Evolutionary conservation across 805 yeast species (phyloP).

Genomic region (Hemisphaericaspora nanyangensis): DNA sequence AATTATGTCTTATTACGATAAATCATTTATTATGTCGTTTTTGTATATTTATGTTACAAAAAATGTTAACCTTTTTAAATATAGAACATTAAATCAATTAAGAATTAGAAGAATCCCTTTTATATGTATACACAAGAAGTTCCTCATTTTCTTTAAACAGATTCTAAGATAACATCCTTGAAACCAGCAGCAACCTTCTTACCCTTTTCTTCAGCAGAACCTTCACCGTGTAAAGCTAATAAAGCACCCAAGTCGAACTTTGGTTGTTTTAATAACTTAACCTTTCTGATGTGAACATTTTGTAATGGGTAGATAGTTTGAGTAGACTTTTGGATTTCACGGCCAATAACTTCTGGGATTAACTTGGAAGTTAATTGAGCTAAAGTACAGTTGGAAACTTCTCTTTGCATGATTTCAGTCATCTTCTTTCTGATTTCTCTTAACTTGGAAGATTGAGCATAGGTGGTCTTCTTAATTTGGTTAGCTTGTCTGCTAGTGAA

Average conservation of each 20-base stretch:
- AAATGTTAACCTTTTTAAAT: slow-evolving; percentile 3
- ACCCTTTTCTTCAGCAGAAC: slow-evolving; percentile 84
- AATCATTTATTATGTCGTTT: neutral
- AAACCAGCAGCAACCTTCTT: slow-evolving; percentile 97
- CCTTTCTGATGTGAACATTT: slow-evolving; percentile 98
- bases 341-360: slow-evolving; percentile 98
- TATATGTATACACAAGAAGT: neutral
- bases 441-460: slow-evolving; percentile 96
- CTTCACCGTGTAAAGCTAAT: slow-evolving; percentile 97
- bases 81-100: neutral
- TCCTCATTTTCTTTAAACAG: slow-evolving; percentile 56
- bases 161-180: slow-evolving; percentile 98
- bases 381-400: slow-evolving; percentile 90
- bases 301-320: slow-evolving; percentile 95
- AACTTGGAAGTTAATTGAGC: slow-evolving; percentile 96
- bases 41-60: slow-evolving; percentile 3
- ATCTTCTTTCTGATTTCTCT: slow-evolving; percentile 97
- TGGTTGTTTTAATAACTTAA: slow-evolving; percentile 97
- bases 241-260: slow-evolving; percentile 97
- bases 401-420: slow-evolving; percentile 94
- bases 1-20: no score
- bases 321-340: slow-evolving; percentile 96
- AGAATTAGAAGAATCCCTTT: neutral
- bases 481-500: slow-evolving; percentile 97
- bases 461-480: slow-evolving; percentile 96